phyloP scores from a whole-genome alignment of 2,329 filamentous ascomycete genomes.

The Taxawa tesnikishii region DNA sequence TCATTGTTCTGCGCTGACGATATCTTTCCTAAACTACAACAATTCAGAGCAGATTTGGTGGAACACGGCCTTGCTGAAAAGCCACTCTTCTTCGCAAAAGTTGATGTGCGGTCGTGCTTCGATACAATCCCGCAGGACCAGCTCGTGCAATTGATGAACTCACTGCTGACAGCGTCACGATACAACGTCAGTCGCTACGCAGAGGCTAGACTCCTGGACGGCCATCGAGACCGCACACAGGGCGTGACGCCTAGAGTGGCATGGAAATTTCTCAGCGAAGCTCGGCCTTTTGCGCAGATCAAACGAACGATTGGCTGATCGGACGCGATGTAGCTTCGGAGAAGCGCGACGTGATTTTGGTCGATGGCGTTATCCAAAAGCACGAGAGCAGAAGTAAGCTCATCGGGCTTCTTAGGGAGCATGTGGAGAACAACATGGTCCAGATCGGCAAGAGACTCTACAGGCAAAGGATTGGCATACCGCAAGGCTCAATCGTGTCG shows the following conservation, averaged over 20 bases:
- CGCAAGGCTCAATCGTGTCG: constrained; percentile 83
- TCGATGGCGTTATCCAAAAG: constrained; percentile 53
- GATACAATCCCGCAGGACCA: constrained; percentile 83
- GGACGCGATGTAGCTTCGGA: constrained; percentile 9
- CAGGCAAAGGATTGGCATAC: constrained; percentile 77
- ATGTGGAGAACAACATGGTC: constrained; percentile 76
- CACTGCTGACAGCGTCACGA: constrained; percentile 40
- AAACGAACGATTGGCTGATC: no score
- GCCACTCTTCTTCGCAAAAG: constrained; percentile 73
- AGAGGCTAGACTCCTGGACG: constrained; percentile 47
- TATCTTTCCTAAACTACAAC: constrained; percentile 60
- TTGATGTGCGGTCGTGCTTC: constrained; percentile 86
- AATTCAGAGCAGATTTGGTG: constrained; percentile 47
- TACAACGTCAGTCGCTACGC: constrained; percentile 68
- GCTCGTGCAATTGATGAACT: constrained; percentile 54
- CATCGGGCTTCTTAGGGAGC: constrained; percentile 59
- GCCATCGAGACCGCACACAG: constrained; percentile 19
- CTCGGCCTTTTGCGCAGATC: constrained; percentile 17
- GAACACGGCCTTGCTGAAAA: constrained; percentile 19
- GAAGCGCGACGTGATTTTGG: constrained; percentile 59
- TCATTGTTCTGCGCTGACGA: constrained; percentile 73
- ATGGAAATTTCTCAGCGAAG: constrained; percentile 29
- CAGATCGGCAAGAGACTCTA: constrained; percentile 83
- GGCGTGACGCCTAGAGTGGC: constrained; percentile 20
- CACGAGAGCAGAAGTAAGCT: constrained; percentile 47